phyloP scores from a whole-genome alignment of 306 rosid species.

The Cucumis cinereus region DNA sequence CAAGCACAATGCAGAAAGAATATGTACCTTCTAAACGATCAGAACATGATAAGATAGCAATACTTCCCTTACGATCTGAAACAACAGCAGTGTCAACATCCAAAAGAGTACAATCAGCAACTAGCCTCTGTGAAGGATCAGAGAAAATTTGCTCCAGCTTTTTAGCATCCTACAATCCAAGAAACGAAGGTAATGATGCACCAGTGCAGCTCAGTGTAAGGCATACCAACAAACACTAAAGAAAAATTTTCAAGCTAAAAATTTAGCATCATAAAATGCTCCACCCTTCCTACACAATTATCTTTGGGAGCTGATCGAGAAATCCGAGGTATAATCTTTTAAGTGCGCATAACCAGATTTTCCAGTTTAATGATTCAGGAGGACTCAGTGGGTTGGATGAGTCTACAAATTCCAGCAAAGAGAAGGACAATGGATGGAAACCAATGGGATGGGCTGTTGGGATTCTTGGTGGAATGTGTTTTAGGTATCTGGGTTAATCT shows the following conservation, averaged over 20 bases:
- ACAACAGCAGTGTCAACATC: constrained; percentile 77
- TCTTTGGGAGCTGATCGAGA: background rate
- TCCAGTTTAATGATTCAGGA: background rate
- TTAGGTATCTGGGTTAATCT: background rate
- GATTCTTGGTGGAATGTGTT: background rate
- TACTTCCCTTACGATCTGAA: constrained; percentile 92
- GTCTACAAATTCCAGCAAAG: background rate
- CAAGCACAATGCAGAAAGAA: background rate
- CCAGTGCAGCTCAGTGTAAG: constrained; percentile 7
- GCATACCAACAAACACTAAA: background rate
- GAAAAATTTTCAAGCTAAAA: background rate
- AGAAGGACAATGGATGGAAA: background rate
- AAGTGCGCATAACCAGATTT: background rate
- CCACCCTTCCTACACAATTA: background rate
- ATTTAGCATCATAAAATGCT: background rate
- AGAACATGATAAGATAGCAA: constrained; percentile 64
- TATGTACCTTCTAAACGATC: constrained; percentile 64
- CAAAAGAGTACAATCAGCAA: constrained; percentile 84
- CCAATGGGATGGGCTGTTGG: background rate
- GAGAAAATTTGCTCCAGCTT: constrained; percentile 68
- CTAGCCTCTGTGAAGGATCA: constrained; percentile 78
- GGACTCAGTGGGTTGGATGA: background rate
- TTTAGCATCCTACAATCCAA: constrained; percentile 46
- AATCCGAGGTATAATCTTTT: background rate
- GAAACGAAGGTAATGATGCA: constrained; percentile 16